A percentile compares a stretch with the other conserved stretches of the same genome.
Conservation (phyloP, 163 green algal species). For the Scenedesmus sp. region DNA sequence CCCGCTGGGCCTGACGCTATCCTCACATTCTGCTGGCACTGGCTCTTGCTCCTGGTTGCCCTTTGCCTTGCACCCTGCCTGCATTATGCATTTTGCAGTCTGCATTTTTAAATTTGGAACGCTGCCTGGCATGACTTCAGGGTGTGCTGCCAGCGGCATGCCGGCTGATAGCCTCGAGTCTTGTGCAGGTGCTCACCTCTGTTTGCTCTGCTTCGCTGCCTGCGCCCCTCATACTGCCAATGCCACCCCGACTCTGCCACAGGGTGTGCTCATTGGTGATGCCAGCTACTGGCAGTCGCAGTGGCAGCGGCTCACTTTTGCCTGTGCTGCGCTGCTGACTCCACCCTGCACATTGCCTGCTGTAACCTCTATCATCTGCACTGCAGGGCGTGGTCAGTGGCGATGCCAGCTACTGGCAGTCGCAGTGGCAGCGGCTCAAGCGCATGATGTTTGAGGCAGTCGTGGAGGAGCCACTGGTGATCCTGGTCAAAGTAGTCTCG, state of each 20-base stretch:
- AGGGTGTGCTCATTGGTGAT: constrained; percentile 36
- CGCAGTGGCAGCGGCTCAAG: constrained; percentile 43
- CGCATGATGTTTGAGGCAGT: constrained; percentile 63
- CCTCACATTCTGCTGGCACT: too few species aligned
- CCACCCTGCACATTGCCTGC: background rate
- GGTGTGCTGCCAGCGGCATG: background rate
- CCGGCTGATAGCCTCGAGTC: too few species aligned
- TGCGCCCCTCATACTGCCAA: background rate
- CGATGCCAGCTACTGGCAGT: constrained; percentile 28
- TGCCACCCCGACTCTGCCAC: too few species aligned
- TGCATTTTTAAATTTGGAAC: too few species aligned
- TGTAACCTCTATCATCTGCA: background rate
- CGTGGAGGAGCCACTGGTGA: constrained; percentile 80
- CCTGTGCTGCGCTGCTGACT: too few species aligned
- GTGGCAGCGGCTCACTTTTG: background rate
- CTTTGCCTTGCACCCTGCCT: too few species aligned
- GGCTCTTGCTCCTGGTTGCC: too few species aligned
- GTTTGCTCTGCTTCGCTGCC: background rate
- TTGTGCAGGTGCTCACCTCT: background rate
- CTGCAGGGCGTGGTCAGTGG: constrained; percentile 36
- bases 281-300: constrained; percentile 14
- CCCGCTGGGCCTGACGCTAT: too few species aligned
- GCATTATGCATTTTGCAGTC: too few species aligned
- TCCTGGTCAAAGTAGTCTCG: constrained; percentile 63
- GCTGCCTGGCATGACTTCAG: too few species aligned